Evolutionary conservation across 441 rosid species (phyloP), one percentile per base, ranked within the genome.

Genomic region (Erysimum cheiri): DNA sequence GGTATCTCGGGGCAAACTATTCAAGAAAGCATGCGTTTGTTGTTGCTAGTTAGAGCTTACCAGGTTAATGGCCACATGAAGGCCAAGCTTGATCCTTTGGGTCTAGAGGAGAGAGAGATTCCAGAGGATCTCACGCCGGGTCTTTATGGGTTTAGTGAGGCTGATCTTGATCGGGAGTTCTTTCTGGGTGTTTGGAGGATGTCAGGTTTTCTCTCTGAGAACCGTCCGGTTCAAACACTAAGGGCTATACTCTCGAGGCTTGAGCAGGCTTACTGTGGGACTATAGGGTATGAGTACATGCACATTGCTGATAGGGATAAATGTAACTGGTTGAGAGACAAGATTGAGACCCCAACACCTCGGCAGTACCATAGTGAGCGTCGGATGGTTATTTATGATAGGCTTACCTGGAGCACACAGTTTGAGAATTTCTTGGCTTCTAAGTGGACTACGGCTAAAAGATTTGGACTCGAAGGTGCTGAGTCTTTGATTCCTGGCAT

Each of bases 61-160:
- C 99, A 92, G 82, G 99, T 94, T 58, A 89, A 87, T 75, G 98
- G 98, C 37, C 98, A 94, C 73, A 90, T 88, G 97, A 94, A 90
- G 72, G 96, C 98, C 5, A 88, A 87, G 80, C 80, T 94, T 74
- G 99, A 94, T 11, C 99, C 99, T 0, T 73, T 94, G 75, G 94
- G 81, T 33, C 58, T 94, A 69, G 98, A 92, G 67, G 78, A 86
- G 65, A 77, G 97, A 69, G 85, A 90, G 61, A 83, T 92, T 57
- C 97, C 98, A 0, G 91, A 86, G 52, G 93, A 90, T 74, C 78
- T 94, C 44, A 88, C 87, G 53, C 97, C 82, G 2, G 91, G 85
- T 60, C 81, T 90, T 22, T 84, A 92, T 76, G 98, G 97, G 1
- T 90, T 92, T 50, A 64, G 84, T 0, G 98, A 94, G 70, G 91